A percentile compares a stretch with the other conserved stretches of the same genome.
Evolutionary conservation across 768 basidiomycete genomes (phyloP).

Genomic region (Termitomyces sp.): DNA sequence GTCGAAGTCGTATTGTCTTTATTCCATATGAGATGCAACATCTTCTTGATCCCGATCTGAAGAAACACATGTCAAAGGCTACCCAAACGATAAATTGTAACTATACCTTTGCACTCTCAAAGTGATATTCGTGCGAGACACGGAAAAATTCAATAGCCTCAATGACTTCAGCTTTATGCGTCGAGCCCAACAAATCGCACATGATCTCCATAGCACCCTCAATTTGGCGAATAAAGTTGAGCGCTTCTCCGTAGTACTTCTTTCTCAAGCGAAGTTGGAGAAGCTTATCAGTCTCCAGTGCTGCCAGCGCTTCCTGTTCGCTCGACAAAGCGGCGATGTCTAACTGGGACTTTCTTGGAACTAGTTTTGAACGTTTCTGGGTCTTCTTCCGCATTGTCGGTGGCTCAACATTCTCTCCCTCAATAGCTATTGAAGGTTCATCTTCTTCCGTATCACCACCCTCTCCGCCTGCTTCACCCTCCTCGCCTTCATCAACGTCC

Average conservation of each 20-base stretch:
- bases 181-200: conserved; percentile 78
- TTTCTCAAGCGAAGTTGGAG: conserved; percentile 67
- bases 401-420: conserved; percentile 28
- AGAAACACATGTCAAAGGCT: conserved; percentile 1
- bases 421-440: conserved; percentile 27
- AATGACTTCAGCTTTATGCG: conserved; percentile 75
- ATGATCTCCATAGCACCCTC: conserved; percentile 65
- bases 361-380: conserved; percentile 40
- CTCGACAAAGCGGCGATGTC: conserved; percentile 62
- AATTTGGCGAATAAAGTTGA: conserved; percentile 67
- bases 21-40: conserved; percentile 96
- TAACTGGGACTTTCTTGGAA: conserved; percentile 63
- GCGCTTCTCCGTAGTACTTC: conserved; percentile 82
- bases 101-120: conserved; percentile 67
- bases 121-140: conserved; percentile 72
- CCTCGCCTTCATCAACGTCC: conserved; percentile 47
- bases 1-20: conserved; percentile 86
- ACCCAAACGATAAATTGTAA: not conserved
- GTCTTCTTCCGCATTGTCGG: conserved; percentile 32
- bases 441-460: conserved; percentile 30
- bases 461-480: conserved; percentile 16
- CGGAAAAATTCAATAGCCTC: conserved; percentile 90
- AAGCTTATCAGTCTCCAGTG: conserved; percentile 60
- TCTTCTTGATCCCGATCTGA: conserved; percentile 86
- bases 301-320: conserved; percentile 67